Evolutionary conservation across 225 moss, liverwort and hornwort genomes (phyloP), one percentile per base, ranked within the genome.

Genomic region (Ulota crispa): DNA sequence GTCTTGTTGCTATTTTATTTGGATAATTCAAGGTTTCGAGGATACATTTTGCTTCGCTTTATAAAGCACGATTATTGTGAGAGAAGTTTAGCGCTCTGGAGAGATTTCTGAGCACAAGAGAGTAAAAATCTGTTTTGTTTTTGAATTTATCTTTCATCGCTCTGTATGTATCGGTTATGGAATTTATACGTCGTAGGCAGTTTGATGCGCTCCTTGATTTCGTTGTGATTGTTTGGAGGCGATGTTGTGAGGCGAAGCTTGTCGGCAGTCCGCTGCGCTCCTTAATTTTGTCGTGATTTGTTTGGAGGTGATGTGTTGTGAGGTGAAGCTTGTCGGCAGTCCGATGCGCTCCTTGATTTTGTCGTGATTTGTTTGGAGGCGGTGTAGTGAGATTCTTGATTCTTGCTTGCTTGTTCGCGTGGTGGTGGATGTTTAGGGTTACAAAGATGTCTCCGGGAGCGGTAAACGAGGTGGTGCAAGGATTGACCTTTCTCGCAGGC

Each of bases 391-490:
- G 23, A 13, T 64, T 32, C 13, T 39, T 39, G 39, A 39, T 39
- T 39, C 39, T 39, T 39, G 39, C 39, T 37, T 67, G 4, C 16
- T 30, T 2, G 2, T 7, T 47, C 36, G 19, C 18, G 19, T 23
- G 74, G 50, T 50, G 18, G 50, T 27, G 76, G 41, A 55, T 6
- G 56, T 50, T 50, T 34, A 50, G 76, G 64, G 2, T 8, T 64
- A 30, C 32, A 5, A 27, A 4, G 36, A 85, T 93, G 94, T 90
- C 94, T 45, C 93, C 93, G 1, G 92, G 88, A 24, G 84, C 92
- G 82, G 90, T 91, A 16, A 80, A 81, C 24, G 94, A 95, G 82
- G 91, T 94, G 28, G 87, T 90, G 4, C 94, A 94, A 78, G 94
- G 94, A 2, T 84, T 90, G 32, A 82, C 88, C 57, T 91, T 86